These are phyloP conservation scores for Candida ortonii DNA, from an alignment of 805 yeast species.

Conservation along the genomic window DNA sequence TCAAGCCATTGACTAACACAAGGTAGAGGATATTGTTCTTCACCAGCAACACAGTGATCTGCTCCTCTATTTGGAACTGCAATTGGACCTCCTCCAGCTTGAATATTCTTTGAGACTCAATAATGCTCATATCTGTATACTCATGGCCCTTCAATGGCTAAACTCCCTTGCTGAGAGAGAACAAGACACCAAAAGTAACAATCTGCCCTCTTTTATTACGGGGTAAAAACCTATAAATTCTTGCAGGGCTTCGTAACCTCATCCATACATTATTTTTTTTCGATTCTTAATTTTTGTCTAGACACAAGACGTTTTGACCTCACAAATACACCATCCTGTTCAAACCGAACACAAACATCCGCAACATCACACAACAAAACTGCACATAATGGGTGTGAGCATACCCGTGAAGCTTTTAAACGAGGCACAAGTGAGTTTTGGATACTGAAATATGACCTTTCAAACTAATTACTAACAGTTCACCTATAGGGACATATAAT, in stretches of 20 bases:
- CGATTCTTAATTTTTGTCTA: neutral
- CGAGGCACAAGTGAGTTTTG: slow-evolving; percentile 61
- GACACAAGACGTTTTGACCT: too few relatives aligned
- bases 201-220: too few relatives aligned
- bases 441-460: neutral
- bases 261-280: slow-evolving; percentile 1
- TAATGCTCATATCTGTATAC: too few relatives aligned
- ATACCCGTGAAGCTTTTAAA: slow-evolving; percentile 82
- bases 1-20: slow-evolving; percentile 47
- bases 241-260: slow-evolving; percentile 3
- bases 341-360: too few relatives aligned
- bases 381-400: slow-evolving; percentile 54
- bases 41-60: slow-evolving; percentile 51
- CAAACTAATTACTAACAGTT: slow-evolving; percentile 7
- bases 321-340: too few relatives aligned
- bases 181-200: too few relatives aligned
- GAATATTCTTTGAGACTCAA: too few relatives aligned
- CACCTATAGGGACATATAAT: slow-evolving; percentile 72
- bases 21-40: slow-evolving; percentile 54
- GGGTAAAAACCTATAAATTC: too few relatives aligned
- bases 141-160: too few relatives aligned
- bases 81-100: slow-evolving; percentile 33
- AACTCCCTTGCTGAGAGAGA: too few relatives aligned
- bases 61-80: slow-evolving; percentile 29
- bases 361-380: too few relatives aligned